Evolutionary conservation across 2,329 filamentous ascomycete species (phyloP).

Genomic region (Aspergillus thermomutatus): DNA sequence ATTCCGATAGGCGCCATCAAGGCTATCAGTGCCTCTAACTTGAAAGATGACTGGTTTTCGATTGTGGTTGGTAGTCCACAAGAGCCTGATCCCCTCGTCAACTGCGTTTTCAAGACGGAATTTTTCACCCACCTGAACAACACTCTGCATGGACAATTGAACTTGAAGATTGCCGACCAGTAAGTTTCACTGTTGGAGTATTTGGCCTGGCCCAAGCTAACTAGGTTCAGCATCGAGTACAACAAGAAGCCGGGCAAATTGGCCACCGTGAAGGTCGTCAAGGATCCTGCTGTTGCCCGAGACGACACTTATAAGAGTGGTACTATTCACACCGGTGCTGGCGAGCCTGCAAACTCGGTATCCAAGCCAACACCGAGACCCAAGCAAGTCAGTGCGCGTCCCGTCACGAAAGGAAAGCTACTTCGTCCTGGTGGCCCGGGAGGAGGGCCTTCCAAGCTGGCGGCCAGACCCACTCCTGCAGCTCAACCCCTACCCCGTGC

Average conservation of each 20-base stretch:
- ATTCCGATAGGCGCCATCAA: slow-evolving; percentile 86
- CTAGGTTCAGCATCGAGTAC: slow-evolving; percentile 67
- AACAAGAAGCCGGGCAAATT: slow-evolving; percentile 97
- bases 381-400: slow-evolving; percentile 80
- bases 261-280: slow-evolving; percentile 81
- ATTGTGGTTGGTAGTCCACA: slow-evolving; percentile 84
- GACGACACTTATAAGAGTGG: slow-evolving; percentile 93
- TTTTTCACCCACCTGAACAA: slow-evolving; percentile 89
- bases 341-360: slow-evolving; percentile 76
- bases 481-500: slow-evolving; percentile 36
- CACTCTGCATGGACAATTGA: slow-evolving; percentile 74
- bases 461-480: slow-evolving; percentile 37
- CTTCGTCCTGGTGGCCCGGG: slow-evolving; percentile 86
- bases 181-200: slow-evolving; percentile 29
- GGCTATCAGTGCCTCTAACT: slow-evolving; percentile 73
- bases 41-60: slow-evolving; percentile 96
- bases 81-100: slow-evolving; percentile 89
- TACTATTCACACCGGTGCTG: slow-evolving; percentile 78
- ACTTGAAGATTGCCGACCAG: slow-evolving; percentile 74
- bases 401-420: slow-evolving; percentile 89
- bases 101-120: slow-evolving; percentile 93
- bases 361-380: slow-evolving; percentile 83
- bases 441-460: slow-evolving; percentile 72
- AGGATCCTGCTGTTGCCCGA: slow-evolving; percentile 69
- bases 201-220: slow-evolving; percentile 6